phyloP scores from a whole-genome alignment of 768 basidiomycete species.

The Dacryopinax spathularia region DNA sequence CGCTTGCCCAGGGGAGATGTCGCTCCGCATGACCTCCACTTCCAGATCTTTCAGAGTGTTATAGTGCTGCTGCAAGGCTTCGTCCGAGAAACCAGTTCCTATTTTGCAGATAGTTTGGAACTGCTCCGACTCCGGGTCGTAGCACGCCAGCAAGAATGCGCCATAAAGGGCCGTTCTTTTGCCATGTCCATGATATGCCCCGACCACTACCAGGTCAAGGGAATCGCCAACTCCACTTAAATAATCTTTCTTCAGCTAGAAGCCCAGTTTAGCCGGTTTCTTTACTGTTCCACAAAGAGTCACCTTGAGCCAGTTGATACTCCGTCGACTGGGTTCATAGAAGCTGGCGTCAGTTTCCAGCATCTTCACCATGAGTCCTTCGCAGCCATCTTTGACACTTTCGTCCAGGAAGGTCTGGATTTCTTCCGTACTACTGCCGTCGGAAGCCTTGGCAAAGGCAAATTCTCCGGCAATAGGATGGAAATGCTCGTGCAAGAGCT shows the following conservation, averaged over 20 bases:
- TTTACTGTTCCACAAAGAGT: slow-evolving; percentile 5
- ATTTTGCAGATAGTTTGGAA: slow-evolving; percentile 99
- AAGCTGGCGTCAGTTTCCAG: slow-evolving; percentile 78
- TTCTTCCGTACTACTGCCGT: slow-evolving; percentile 79
- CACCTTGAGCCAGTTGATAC: slow-evolving; percentile 97
- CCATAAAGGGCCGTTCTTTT: slow-evolving; percentile 97
- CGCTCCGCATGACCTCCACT: slow-evolving; percentile 51
- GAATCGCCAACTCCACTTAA: slow-evolving; percentile 93
- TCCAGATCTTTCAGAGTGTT: slow-evolving; percentile 71
- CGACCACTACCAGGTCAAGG: slow-evolving; percentile 92
- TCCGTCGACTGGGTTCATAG: slow-evolving; percentile 89
- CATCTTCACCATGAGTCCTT: slow-evolving; percentile 99
- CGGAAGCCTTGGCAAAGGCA: slow-evolving; percentile 80
- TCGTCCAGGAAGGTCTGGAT: slow-evolving; percentile 91
- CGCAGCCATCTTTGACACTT: slow-evolving; percentile 95
- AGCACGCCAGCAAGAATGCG: slow-evolving; percentile 94
- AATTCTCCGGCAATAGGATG: slow-evolving; percentile 76
- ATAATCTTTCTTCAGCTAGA: slow-evolving; percentile 95
- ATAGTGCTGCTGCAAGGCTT: slow-evolving; percentile 65
- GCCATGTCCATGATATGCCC: slow-evolving; percentile 93
- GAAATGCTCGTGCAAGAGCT: slow-evolving; percentile 67
- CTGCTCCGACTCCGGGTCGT: slow-evolving; percentile 84
- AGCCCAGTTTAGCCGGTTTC: background rate
- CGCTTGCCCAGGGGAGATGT: slow-evolving; percentile 79
- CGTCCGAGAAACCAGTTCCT: slow-evolving; percentile 95